Percentiles rank a stretch among this genome's conserved stretches.
Evolutionary conservation across 208 protist species (phyloP).

Genomic region (Borovskyia barvae): DNA sequence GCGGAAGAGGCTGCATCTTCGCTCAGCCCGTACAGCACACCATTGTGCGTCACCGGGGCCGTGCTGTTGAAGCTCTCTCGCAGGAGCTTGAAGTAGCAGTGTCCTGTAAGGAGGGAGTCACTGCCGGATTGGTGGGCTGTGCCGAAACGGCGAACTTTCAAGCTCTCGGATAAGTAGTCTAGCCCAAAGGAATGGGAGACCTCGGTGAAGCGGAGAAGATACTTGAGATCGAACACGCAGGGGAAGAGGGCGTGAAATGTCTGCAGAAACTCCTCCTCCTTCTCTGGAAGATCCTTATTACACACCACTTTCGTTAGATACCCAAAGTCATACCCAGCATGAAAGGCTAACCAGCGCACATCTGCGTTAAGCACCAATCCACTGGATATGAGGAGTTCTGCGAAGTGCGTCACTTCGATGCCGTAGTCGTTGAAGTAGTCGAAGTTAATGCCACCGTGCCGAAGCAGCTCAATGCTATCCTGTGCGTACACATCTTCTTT

Average conservation of each 20-base stretch:
- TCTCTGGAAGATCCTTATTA: constrained; percentile 92
- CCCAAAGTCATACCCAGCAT: constrained; percentile 99
- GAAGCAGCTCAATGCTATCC: constrained; percentile 97
- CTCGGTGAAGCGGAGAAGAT: constrained; percentile 95
- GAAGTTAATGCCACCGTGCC: constrained; percentile 97
- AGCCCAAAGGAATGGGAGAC: constrained; percentile 93
- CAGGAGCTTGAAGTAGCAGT: constrained; percentile 97
- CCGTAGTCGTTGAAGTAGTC: constrained; percentile 92
- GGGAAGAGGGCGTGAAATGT: constrained; percentile 96
- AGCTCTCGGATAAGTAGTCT: constrained; percentile 95
- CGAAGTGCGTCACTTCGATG: constrained; percentile 97
- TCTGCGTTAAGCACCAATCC: constrained; percentile 96
- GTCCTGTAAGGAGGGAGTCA: constrained; percentile 97
- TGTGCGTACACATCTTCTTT: constrained; percentile 96
- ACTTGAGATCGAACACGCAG: constrained; percentile 98
- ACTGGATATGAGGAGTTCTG: constrained; percentile 95
- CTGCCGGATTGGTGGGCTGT: constrained; percentile 95
- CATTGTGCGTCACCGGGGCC: constrained; percentile 79
- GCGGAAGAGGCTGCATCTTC: constrained; percentile 80
- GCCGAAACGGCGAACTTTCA: constrained; percentile 92
- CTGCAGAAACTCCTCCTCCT: constrained; percentile 97
- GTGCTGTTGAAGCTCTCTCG: constrained; percentile 85
- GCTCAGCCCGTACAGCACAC: constrained; percentile 95
- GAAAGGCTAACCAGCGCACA: constrained; percentile 98
- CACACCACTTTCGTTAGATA: constrained; percentile 97